Base-by-base conservation (phyloP, 2,329 filamentous ascomycete species). In the Penicillium psychrosexuale region DNA sequence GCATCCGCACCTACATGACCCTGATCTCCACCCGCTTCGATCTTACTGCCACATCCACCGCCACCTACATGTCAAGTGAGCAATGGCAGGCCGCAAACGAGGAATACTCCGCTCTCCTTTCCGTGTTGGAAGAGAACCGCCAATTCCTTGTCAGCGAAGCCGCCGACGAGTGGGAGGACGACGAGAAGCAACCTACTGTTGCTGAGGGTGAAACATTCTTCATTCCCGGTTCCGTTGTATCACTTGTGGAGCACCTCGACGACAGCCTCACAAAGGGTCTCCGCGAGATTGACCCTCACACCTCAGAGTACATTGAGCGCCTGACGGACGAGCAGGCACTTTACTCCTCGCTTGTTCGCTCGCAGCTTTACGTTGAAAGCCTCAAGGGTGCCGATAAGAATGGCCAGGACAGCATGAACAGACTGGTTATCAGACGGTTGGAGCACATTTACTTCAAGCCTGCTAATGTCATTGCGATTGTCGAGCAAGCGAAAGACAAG, bases 361-460 rank as follows among this genome's bases (percentile, higher is more conserved):
- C 89, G 44, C 82, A 91, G 68, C 82, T 96, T 56, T 99, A 99
- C 78, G 88, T 92, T 59, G 94, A 99, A 80, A 81, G 80, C 59
- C 80, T 97, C 52, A 84, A 83, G 71, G 86, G 89, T 74, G 85
- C 88, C 59, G 73, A 82, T 53, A 70, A 86, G 61, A 82, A 92
- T 37, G 86, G 88, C 27, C 91, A 97, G 74, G 93, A 97, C 60
- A 90, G 86, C 70, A 75, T 96, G 61, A 99, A 97, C 82, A 87
- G 94, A 57, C 85, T 97, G 51, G 84, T 97, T 64, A 96, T 97
- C 85, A 87, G 94, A 69, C 86, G 95, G 66, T 78, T 99, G 61
- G 95, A 99, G 77, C 95, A 99, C 75, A 84, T 97, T 68, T 99
- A 99, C 82, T 99, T 97, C 85, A 99, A 99, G 87, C 94, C 94